Conservation (phyloP, 208 protist species). For the Crithidia fasciculata region DNA sequence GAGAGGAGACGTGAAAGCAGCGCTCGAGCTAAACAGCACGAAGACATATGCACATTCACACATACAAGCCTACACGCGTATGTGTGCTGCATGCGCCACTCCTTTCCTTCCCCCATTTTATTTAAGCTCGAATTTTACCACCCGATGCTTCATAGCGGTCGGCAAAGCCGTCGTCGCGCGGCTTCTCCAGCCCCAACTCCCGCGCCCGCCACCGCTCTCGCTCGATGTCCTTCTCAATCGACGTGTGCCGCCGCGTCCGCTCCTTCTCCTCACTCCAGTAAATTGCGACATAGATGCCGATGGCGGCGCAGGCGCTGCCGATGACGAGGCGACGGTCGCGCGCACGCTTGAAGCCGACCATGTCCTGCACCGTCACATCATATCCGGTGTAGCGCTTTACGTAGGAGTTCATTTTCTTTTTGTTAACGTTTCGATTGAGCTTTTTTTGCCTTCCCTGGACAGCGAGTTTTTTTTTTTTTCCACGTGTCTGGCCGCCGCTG, state of each 20-base stretch:
- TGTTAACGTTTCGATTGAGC: too few species aligned
- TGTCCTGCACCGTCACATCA: slow-evolving; percentile 35
- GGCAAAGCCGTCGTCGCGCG: slow-evolving; percentile 73
- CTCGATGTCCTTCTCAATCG: slow-evolving; percentile 84
- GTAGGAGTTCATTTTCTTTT: slow-evolving; percentile 66
- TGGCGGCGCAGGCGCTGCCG: slow-evolving; percentile 29
- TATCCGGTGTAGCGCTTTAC: slow-evolving; percentile 49
- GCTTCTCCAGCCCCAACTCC: slow-evolving; percentile 57
- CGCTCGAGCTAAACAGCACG: too few species aligned
- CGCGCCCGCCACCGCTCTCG: slow-evolving; percentile 77
- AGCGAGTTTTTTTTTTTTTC: slow-evolving; percentile 14
- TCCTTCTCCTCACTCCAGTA: slow-evolving; percentile 70
- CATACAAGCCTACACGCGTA: neutral
- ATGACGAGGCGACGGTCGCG: slow-evolving; percentile 57
- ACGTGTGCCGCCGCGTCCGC: slow-evolving; percentile 53
- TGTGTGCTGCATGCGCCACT: too few species aligned
- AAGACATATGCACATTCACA: neutral
- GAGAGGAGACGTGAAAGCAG: neutral
- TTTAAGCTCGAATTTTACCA: slow-evolving; percentile 10
- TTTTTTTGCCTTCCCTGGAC: too few species aligned
- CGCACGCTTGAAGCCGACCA: slow-evolving; percentile 59
- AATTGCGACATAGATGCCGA: slow-evolving; percentile 55
- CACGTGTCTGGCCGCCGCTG: too few species aligned
- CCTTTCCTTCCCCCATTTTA: neutral
- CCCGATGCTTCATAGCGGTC: slow-evolving; percentile 42